Base-by-base conservation (phyloP, 2,329 filamentous ascomycete species). In the Monilinia fructicola region DNA sequence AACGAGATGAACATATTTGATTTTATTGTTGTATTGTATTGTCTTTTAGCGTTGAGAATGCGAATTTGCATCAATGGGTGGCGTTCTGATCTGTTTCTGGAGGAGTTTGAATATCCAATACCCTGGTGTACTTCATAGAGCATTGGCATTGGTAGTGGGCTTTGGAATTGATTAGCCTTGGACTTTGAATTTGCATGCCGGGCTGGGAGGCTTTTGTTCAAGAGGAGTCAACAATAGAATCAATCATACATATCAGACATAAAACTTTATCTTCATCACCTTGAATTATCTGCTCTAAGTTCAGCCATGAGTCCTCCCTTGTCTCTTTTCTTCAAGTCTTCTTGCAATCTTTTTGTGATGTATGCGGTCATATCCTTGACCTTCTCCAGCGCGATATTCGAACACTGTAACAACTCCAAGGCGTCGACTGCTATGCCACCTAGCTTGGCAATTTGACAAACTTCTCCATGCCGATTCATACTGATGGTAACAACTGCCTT, bases 361-460 rank as follows among this genome's bases (percentile, higher is more conserved):
- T 92, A 80, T 26, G 85, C 84, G 69, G 90, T 90, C 71, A 97
- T 83, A 73, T 92, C 88, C 80, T 92, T 92, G 26, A 91, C 91
- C 79, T 93, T 96, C 68, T 84, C 83, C 76, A 94, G 78, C 14
- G 93, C 93, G 67, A 89, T 79, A 65, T 85, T 87, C 1, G 90
- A 88, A 78, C 91, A 96, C 72, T 88, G 86, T 71, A 99, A 81
- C 71, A 98, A 80, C 44, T 85, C 82, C 68, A 93, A 81, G 2
- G 93, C 93, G 76, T 97, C 91, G 16, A 97, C 85, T 0, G 93
- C 85, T 26, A 86, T 84, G 35, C 95, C 95, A 31, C 94, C 93
- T 67, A 95, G 86, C 81, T 99, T 99, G 40, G 93, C 89, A 68
- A 97, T 74, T 67, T 76, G 74, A 60, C 74, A 76, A 18, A 76